These are phyloP conservation scores for Globisporangium solare DNA, from an alignment of 352 stramenopile species.

Conservation along the genomic window DNA sequence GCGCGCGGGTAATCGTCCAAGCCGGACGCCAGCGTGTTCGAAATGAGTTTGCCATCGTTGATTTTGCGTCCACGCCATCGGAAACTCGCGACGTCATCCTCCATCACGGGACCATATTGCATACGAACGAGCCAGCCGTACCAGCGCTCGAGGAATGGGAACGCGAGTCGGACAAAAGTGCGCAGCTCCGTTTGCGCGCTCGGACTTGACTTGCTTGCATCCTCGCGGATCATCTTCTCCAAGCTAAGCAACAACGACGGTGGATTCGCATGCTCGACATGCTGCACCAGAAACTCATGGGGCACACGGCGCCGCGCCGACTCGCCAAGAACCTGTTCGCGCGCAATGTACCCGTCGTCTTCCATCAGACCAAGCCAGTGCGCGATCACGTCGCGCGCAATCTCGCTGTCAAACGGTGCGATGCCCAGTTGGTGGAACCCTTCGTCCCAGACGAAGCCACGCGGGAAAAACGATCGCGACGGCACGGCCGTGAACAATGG, in stretches of 20 bases:
- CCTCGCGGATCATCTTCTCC: constrained; percentile 57
- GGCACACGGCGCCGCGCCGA: constrained; percentile 75
- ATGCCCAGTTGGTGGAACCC: constrained; percentile 92
- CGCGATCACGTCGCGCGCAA: constrained; percentile 76
- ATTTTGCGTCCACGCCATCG: constrained; percentile 76
- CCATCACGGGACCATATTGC: constrained; percentile 37
- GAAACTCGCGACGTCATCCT: constrained; percentile 34
- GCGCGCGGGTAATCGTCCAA: constrained; percentile 92
- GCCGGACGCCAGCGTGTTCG: constrained; percentile 90
- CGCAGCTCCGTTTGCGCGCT: constrained; percentile 19
- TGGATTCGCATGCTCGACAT: constrained; percentile 90
- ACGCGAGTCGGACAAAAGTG: constrained; percentile 41
- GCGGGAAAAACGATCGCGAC: constrained; percentile 92
- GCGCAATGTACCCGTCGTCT: constrained; percentile 87
- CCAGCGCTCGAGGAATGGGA: constrained; percentile 73
- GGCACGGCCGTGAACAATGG: constrained; percentile 87
- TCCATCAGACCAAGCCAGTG: constrained; percentile 90
- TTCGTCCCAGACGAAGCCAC: constrained; percentile 94
- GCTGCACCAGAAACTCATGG: constrained; percentile 87
- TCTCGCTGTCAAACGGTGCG: constrained; percentile 57
- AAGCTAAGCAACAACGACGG: constrained; percentile 86
- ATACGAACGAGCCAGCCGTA: constrained; percentile 74
- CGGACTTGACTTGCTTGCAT: constrained; percentile 1
- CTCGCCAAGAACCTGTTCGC: constrained; percentile 87
- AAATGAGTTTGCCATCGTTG: constrained; percentile 75